Base-by-base conservation (phyloP, 176 grass and related monocot genomes). In the Avena eriantha region DNA sequence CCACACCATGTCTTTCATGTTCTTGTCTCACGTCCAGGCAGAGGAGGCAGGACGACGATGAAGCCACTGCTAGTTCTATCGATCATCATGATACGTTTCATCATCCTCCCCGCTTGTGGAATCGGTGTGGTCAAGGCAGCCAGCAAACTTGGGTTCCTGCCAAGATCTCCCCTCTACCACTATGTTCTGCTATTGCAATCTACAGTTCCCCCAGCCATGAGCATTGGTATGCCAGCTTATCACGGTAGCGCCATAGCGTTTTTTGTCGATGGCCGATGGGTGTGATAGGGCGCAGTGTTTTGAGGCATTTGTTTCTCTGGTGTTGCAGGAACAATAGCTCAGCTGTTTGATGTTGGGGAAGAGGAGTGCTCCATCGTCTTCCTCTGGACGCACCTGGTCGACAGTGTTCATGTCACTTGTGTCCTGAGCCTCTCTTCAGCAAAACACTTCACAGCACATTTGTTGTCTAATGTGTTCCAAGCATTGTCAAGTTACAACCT, bases 311-410 rank as follows among this genome's bases (percentile, higher is more conserved):
- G 48, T 43, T 26, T 49, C 12, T 54, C 21, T 41, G 3, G 1
- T 19, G 0, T 7, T 83, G 78, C 82, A 97, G 89, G 95, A 11
- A 93, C 87, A 16, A 91, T 91, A 46, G 81, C 88, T 3, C 90
- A 94, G 77, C 70, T 93, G 54, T 94, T 94, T 19, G 90, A 92
- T 49, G 88, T 85, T 1, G 82, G 86, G 3, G 63, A 91, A 82
- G 90, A 97, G 68, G 84, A 86, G 58, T 89, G 92, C 83, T 92
- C 81, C 2, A 86, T 94, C 69, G 78, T 92, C 41, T 89, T 94
- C 80, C 85, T 89, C 2, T 94, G 92, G 92, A 86, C 92, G 46
- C 89, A 97, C 54, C 73, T 94, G 63, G 90, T 93, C 90, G 2
- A 84, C 86, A 0, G 86, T 91, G 16, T 97, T 91, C 80, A 93